phyloP scores from a whole-genome alignment of 2,329 filamentous ascomycete species.

The Nigrospora osmanthi region DNA sequence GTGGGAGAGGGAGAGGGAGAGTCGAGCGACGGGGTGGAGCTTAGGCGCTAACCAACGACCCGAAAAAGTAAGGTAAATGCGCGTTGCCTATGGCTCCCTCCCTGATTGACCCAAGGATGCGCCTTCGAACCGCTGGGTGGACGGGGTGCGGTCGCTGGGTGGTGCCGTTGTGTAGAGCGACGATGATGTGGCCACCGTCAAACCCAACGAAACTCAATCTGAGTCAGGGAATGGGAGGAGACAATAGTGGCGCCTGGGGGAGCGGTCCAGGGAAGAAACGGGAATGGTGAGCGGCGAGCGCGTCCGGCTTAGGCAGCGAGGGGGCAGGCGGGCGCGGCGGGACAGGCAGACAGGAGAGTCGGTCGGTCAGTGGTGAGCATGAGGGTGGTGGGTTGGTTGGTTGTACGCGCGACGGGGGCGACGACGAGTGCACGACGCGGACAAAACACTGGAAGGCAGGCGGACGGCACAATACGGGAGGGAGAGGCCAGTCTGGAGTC shows the following conservation, averaged over 20 bases:
- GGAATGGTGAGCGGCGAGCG: no score
- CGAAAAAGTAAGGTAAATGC: neutral
- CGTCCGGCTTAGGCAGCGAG: neutral
- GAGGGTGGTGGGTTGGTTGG: no score
- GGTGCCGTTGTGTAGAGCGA: neutral
- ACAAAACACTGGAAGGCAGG: no score
- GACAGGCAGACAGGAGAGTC: no score
- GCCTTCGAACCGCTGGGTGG: neutral
- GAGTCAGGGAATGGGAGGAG: conserved; percentile 18
- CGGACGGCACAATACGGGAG: no score
- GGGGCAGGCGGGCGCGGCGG: no score
- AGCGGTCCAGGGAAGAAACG: no score
- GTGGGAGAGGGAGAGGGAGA: neutral
- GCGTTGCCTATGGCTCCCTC: no score
- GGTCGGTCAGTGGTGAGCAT: no score
- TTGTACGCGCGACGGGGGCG: no score
- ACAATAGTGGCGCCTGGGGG: conserved; percentile 4
- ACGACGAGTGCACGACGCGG: no score
- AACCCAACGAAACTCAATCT: conserved; percentile 24
- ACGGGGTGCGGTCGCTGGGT: neutral
- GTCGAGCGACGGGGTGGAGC: neutral
- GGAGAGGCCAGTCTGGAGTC: no score
- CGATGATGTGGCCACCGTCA: conserved; percentile 25
- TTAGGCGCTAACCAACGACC: neutral
- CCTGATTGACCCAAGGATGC: neutral